A percentile compares a stretch with the other conserved stretches of the same genome.
Evolutionary conservation across 2,329 filamentous ascomycete genomes (phyloP).

Genomic region (Apiospora rasikravindrae): DNA sequence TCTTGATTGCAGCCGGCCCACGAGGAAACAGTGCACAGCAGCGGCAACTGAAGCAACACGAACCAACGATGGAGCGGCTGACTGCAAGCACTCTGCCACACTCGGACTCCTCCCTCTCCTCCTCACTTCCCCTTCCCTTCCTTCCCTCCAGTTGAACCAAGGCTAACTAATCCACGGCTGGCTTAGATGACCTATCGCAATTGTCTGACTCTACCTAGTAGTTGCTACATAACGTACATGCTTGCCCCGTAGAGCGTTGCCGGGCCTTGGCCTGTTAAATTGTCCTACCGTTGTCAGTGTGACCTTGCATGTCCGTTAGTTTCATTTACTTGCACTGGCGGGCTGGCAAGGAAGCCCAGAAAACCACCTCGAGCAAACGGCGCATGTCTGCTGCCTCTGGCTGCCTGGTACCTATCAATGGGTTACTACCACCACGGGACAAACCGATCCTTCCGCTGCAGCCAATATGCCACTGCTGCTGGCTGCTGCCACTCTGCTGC

Average conservation of each 20-base stretch:
- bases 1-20: constrained; percentile 16
- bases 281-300: constrained; percentile 13
- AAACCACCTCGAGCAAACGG: not conserved
- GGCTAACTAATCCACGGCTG: not conserved
- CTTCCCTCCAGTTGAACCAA: not conserved
- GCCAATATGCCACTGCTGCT: not conserved
- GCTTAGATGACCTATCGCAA: constrained; percentile 15
- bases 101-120: not conserved
- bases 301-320: not conserved
- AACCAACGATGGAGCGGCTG: constrained; percentile 5
- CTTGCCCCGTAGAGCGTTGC: not conserved
- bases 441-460: constrained; percentile 5
- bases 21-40: constrained; percentile 19
- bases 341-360: not conserved
- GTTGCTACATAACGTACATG: not conserved
- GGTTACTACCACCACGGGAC: not conserved
- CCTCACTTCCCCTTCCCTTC: not conserved
- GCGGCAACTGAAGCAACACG: constrained; percentile 14
- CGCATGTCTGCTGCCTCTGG: not conserved
- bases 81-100: constrained; percentile 9
- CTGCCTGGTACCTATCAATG: not conserved
- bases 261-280: not conserved
- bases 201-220: not conserved
- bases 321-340: not conserved
- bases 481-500: no score